Conservation (phyloP, 1,139 yeast species). For the Yamadazyma kanchanaburiensis region DNA sequence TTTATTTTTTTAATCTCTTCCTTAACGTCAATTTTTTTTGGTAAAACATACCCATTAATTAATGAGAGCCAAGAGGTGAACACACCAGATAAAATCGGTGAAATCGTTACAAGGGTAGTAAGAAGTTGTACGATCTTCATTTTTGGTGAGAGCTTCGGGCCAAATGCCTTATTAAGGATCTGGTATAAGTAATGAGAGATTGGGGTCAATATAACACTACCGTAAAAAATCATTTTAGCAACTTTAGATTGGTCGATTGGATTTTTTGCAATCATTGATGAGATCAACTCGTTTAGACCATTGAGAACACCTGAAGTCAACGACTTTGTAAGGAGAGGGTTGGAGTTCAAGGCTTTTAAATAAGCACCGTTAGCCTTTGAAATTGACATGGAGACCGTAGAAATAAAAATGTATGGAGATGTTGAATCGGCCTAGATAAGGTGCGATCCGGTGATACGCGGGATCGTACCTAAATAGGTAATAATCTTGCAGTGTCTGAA, state of each 20-base stretch:
- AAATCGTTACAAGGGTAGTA: constrained; percentile 57
- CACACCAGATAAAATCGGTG: constrained; percentile 59
- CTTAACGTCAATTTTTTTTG: constrained; percentile 6
- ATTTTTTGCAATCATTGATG: constrained; percentile 51
- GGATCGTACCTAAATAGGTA: too few species aligned
- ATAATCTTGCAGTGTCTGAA: too few species aligned
- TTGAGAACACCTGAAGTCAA: constrained; percentile 57
- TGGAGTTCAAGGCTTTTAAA: constrained; percentile 34
- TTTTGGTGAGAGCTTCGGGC: constrained; percentile 21
- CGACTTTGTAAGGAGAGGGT: constrained; percentile 61
- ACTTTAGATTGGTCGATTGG: constrained; percentile 35
- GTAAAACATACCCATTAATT: constrained; percentile 31
- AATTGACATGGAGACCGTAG: constrained; percentile 5
- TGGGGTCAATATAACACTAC: constrained; percentile 70
- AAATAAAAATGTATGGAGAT: too few species aligned
- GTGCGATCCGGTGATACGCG: background rate
- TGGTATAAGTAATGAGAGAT: constrained; percentile 61
- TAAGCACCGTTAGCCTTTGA: constrained; percentile 26
- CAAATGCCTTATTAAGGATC: constrained; percentile 41
- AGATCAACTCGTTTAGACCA: constrained; percentile 57
- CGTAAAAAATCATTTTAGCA: constrained; percentile 69
- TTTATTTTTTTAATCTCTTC: constrained; percentile 8
- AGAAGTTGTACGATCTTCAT: constrained; percentile 56
- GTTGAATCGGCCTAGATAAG: too few species aligned
- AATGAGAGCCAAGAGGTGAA: constrained; percentile 56